Percentiles rank a stretch among this genome's conserved stretches.
Evolutionary conservation across 257 asterid genomes (phyloP).

Genomic region (Salvia rosmarinus): DNA sequence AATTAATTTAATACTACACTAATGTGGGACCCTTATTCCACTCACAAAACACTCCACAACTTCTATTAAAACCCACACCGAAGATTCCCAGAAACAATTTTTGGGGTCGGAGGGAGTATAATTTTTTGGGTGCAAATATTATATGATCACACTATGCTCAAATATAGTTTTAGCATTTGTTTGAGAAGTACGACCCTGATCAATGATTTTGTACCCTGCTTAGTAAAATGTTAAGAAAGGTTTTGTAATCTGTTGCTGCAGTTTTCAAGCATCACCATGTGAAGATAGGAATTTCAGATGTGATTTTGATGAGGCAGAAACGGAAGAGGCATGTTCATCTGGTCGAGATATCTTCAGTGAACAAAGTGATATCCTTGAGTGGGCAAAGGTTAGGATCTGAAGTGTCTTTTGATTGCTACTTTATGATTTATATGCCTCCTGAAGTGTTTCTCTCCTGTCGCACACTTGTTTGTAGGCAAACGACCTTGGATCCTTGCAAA

Average conservation of each 20-base stretch:
- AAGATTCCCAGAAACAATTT: too few relatives aligned
- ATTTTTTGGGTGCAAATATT: too few relatives aligned
- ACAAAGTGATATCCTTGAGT: conserved; percentile 80
- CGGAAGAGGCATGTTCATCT: conserved; percentile 90
- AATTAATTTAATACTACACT: too few relatives aligned
- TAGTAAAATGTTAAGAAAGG: conserved; percentile 18
- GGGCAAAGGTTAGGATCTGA: conserved; percentile 83
- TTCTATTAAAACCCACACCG: too few relatives aligned
- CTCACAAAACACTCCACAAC: too few relatives aligned
- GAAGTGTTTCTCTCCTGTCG: conserved; percentile 26
- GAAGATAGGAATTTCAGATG: conserved; percentile 79
- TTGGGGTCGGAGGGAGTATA: too few relatives aligned
- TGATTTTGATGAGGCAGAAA: conserved; percentile 74
- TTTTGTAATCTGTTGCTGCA: conserved; percentile 41
- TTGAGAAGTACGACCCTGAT: too few relatives aligned
- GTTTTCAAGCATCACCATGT: conserved; percentile 84
- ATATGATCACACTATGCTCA: conserved; percentile 9
- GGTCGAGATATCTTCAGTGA: conserved; percentile 85
- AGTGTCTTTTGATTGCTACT: conserved; percentile 20
- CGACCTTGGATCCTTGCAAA: conserved; percentile 79
- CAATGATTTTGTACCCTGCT: too few relatives aligned
- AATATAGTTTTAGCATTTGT: not conserved
- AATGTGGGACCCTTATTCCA: too few relatives aligned
- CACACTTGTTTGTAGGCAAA: conserved; percentile 61
- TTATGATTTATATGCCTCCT: conserved; percentile 26